These are phyloP conservation scores for Thelonectria blattea DNA, from an alignment of 2,329 filamentous ascomycete genomes.

Conservation along the genomic window DNA sequence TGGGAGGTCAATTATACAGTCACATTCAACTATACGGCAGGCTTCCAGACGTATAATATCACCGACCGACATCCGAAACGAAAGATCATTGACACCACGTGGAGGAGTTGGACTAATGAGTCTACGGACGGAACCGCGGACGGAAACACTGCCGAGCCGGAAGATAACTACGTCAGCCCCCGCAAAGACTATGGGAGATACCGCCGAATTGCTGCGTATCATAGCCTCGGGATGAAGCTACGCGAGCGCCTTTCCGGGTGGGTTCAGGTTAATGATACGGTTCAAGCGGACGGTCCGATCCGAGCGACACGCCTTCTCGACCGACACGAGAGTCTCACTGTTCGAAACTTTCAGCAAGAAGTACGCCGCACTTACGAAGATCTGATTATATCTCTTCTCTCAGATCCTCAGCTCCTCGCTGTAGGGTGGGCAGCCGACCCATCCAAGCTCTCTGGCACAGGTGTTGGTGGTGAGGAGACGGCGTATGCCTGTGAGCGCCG, in stretches of 20 bases:
- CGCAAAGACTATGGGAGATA: conserved; percentile 5
- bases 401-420: conserved; percentile 28
- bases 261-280: background rate
- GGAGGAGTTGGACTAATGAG: background rate
- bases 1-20: conserved; percentile 32
- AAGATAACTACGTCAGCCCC: conserved; percentile 27
- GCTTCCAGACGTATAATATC: conserved; percentile 25
- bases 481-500: conserved; percentile 22
- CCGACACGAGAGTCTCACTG: conserved; percentile 21
- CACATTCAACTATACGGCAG: conserved; percentile 23
- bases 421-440: conserved; percentile 28
- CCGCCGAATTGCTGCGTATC: conserved; percentile 26
- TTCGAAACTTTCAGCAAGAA: conserved; percentile 14
- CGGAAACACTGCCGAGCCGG: conserved; percentile 17
- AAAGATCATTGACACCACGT: conserved; percentile 31
- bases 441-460: conserved; percentile 19
- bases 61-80: conserved; percentile 18
- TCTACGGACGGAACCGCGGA: conserved; percentile 24
- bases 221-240: conserved; percentile 20
- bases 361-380: conserved; percentile 27
- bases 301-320: conserved; percentile 21
- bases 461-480: conserved; percentile 13
- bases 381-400: conserved; percentile 28
- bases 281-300: conserved; percentile 6
- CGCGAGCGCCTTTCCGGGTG: conserved; percentile 22